These are phyloP conservation scores for Volvox carteri DNA, from an alignment of 163 green algal species.

Conservation along the genomic window DNA sequence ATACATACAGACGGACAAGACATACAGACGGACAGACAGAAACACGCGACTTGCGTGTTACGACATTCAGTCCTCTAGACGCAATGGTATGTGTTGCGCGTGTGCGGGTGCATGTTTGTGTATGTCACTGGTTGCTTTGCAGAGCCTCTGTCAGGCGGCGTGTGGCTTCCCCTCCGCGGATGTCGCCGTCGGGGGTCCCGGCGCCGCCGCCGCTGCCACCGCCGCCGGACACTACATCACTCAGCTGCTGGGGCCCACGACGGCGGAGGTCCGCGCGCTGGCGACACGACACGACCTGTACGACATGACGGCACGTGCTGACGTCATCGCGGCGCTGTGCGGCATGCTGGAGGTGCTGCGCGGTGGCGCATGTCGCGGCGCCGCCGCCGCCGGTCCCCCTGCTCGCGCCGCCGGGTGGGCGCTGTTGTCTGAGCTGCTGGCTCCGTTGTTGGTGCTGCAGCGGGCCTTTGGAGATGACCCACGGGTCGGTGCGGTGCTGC, in stretches of 20 bases:
- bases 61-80: too few species aligned
- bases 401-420: slow-evolving; percentile 29
- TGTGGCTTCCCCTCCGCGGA: slow-evolving; percentile 37
- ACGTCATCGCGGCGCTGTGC: slow-evolving; percentile 67
- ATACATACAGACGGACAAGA: too few species aligned
- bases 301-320: slow-evolving; percentile 51
- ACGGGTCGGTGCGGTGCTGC: slow-evolving; percentile 69
- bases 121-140: not conserved
- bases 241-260: slow-evolving; percentile 55
- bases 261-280: slow-evolving; percentile 56
- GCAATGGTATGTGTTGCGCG: too few species aligned
- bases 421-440: slow-evolving; percentile 60
- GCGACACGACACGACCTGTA: slow-evolving; percentile 47
- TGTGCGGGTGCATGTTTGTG: not conserved
- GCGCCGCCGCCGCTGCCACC: not conserved
- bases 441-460: slow-evolving; percentile 75
- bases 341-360: slow-evolving; percentile 80
- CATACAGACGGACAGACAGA: too few species aligned
- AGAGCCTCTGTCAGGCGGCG: slow-evolving; percentile 58
- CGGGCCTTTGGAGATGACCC: slow-evolving; percentile 63
- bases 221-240: slow-evolving; percentile 32
- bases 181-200: not conserved
- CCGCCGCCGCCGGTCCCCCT: slow-evolving; percentile 1
- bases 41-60: too few species aligned
- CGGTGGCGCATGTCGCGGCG: slow-evolving; percentile 63